A percentile compares a stretch with the other conserved stretches of the same genome.
These are phyloP conservation scores for Salicornia ramosissima DNA, from an alignment of 148 eudicot species.

Conservation along the genomic window DNA sequence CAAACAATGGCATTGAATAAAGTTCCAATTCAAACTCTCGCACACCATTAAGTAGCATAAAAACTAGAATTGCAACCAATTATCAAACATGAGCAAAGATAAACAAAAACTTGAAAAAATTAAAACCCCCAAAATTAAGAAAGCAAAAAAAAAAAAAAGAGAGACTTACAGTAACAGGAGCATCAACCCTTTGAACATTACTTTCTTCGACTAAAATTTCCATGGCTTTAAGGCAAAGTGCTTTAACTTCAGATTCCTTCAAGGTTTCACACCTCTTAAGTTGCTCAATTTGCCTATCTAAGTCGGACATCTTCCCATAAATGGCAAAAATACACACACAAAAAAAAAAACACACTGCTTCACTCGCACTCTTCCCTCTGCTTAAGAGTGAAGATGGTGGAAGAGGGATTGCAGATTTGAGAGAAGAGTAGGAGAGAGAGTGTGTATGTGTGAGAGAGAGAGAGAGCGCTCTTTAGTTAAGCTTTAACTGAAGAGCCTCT, in stretches of 20 bases:
- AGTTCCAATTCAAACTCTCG: background rate
- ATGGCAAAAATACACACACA: background rate
- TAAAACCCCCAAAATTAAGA: too few relatives aligned
- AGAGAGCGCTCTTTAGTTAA: background rate
- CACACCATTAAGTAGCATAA: background rate
- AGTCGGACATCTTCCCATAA: conserved; percentile 56
- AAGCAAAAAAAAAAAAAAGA: background rate
- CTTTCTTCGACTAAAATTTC: conserved; percentile 88
- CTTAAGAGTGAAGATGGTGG: background rate
- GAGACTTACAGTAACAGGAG: conserved; percentile 79
- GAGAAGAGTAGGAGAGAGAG: background rate
- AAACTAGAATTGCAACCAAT: background rate
- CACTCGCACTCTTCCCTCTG: background rate
- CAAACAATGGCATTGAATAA: background rate
- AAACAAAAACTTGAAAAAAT: background rate
- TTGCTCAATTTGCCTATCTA: conserved; percentile 91
- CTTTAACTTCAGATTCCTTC: conserved; percentile 75
- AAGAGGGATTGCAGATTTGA: conserved; percentile 9
- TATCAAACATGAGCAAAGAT: background rate
- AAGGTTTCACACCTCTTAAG: conserved; percentile 79
- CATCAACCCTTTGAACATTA: conserved; percentile 87
- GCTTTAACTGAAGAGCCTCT: too few relatives aligned
- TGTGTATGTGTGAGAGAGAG: background rate
- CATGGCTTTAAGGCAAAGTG: conserved; percentile 85
- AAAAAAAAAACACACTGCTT: too few relatives aligned